Percentiles rank a stretch among this genome's conserved stretches.
Evolutionary conservation across 2,329 filamentous ascomycete genomes (phyloP).

Genomic region (Alternaria ethzedia): DNA sequence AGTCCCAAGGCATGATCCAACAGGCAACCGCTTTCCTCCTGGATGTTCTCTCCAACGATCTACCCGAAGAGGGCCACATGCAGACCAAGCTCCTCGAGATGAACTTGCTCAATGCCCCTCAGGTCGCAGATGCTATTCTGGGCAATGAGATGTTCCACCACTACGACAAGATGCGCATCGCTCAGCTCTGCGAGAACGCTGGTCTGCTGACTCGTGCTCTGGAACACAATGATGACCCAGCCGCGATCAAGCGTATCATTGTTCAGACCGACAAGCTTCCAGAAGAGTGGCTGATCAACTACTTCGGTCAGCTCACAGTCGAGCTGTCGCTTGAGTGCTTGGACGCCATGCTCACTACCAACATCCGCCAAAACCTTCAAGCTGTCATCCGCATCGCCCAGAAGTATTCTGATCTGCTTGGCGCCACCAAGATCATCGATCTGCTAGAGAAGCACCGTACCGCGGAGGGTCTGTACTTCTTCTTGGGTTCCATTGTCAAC

Average conservation of each 20-base stretch:
- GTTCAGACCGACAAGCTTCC: conserved; percentile 87
- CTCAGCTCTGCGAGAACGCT: conserved; percentile 89
- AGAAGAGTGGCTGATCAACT: conserved; percentile 88
- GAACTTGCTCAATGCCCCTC: conserved; percentile 95
- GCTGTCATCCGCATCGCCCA: conserved; percentile 94
- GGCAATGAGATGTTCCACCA: conserved; percentile 99
- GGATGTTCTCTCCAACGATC: conserved; percentile 93
- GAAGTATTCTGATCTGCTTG: conserved; percentile 96
- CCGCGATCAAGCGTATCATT: conserved; percentile 86
- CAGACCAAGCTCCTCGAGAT: conserved; percentile 97
- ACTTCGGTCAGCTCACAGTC: conserved; percentile 92
- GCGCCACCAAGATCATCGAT: conserved; percentile 85
- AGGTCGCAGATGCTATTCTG: conserved; percentile 96
- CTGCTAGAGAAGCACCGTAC: conserved; percentile 98
- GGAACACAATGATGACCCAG: conserved; percentile 92
- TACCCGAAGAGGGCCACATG: conserved; percentile 88
- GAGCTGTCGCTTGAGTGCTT: conserved; percentile 94
- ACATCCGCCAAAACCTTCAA: conserved; percentile 96
- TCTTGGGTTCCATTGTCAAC: conserved; percentile 97
- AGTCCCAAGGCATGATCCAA: conserved; percentile 96
- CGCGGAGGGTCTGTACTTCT: conserved; percentile 96
- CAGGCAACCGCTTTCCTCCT: conserved; percentile 97
- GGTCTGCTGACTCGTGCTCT: conserved; percentile 75
- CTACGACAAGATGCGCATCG: conserved; percentile 90
- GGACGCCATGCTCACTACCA: conserved; percentile 93